phyloP scores from a whole-genome alignment of 495 filamentous ascomycete genomes.

The Daldinia concentrica region DNA sequence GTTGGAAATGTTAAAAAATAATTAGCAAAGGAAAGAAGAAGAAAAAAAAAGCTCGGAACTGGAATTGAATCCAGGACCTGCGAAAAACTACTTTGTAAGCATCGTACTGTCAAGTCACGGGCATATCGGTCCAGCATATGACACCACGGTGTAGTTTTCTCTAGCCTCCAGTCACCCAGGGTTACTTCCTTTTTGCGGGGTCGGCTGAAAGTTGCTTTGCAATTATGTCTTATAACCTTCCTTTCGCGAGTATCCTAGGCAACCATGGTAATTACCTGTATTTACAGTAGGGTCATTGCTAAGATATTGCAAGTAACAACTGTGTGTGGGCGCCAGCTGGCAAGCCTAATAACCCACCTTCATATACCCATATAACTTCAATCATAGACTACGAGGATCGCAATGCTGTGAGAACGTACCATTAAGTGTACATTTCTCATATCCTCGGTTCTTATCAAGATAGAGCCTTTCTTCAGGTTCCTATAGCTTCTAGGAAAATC shows the following conservation, averaged over 20 bases:
- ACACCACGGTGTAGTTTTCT: conserved; percentile 3
- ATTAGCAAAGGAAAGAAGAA: no score
- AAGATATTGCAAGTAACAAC: background rate
- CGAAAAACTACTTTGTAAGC: conserved; percentile 5
- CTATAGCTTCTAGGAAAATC: no score
- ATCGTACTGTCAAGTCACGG: conserved; percentile 9
- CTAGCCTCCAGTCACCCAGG: conserved; percentile 20
- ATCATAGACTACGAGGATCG: background rate
- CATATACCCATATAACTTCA: background rate
- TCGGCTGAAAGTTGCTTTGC: conserved; percentile 5
- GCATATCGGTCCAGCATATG: conserved; percentile 14
- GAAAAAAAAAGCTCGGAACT: conserved; percentile 1
- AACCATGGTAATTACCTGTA: background rate
- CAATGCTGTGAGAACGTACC: no score
- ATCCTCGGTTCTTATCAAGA: no score
- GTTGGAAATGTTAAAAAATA: background rate
- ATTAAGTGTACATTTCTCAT: no score
- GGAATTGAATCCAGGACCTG: background rate
- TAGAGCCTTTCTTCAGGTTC: no score
- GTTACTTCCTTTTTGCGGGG: conserved; percentile 11
- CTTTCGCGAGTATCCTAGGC: background rate
- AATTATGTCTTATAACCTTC: conserved; percentile 1
- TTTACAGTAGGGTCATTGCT: background rate
- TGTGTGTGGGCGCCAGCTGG: background rate
- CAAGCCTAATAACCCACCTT: background rate